Conservation (phyloP, 192 early-diverging fungal genomes). For the Backusella australiensis region DNA sequence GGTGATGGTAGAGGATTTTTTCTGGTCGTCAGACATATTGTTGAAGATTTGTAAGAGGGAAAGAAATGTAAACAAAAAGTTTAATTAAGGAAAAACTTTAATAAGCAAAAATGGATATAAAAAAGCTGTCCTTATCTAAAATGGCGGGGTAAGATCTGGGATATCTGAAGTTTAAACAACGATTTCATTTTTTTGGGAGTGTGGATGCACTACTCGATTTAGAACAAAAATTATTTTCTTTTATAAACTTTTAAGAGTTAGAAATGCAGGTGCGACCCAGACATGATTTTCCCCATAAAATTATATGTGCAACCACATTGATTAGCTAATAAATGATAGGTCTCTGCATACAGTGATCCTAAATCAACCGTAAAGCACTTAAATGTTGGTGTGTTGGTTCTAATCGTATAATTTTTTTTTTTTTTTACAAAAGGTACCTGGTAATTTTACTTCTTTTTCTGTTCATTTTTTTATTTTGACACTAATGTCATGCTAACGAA, state of each 20-base stretch:
- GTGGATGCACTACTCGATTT: neutral
- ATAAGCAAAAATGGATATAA: neutral
- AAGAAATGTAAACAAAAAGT: neutral
- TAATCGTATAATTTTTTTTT: neutral
- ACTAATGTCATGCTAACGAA: neutral
- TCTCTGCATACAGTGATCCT: neutral
- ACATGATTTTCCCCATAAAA: neutral
- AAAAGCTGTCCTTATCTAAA: slow-evolving; percentile 1
- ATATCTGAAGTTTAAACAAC: neutral
- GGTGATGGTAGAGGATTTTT: slow-evolving; percentile 35
- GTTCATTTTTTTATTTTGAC: neutral
- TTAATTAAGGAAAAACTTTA: slow-evolving; percentile 1
- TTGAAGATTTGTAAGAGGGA: neutral
- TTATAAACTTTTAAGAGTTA: neutral
- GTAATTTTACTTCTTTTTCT: neutral
- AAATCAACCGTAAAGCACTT: neutral
- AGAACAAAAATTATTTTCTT: neutral
- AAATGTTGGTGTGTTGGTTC: neutral
- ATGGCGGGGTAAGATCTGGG: slow-evolving; percentile 4
- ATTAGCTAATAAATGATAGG: neutral
- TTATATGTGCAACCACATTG: neutral
- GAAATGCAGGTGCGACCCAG: neutral
- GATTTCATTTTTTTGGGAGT: neutral
- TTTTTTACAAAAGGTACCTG: neutral
- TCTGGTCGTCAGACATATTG: slow-evolving; percentile 4